A percentile compares a stretch with the other conserved stretches of the same genome.
phyloP scores from a whole-genome alignment of 78 protist genomes.

The Planoprotostelium fungivorum region DNA sequence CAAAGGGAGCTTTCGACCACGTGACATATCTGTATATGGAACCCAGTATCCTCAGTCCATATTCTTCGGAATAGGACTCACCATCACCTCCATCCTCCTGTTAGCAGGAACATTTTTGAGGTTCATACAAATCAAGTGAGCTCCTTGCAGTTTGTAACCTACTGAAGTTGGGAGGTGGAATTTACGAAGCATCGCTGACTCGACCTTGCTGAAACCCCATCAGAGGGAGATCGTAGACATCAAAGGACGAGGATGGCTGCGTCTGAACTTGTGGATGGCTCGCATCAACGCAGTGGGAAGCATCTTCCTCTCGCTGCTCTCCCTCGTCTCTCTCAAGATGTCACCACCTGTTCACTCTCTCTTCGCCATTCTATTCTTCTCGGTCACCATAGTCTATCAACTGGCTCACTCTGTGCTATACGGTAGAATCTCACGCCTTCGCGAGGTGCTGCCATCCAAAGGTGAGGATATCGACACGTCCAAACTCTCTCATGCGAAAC shows the following conservation, averaged over 20 bases:
- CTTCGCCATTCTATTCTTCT: not conserved
- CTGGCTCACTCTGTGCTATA: not conserved
- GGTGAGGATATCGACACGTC: not conserved
- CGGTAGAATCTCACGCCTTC: not conserved
- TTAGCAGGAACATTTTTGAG: not conserved
- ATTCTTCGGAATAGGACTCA: not conserved
- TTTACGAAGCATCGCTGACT: not conserved
- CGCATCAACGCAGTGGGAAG: not conserved
- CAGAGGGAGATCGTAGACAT: not conserved
- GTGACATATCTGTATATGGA: not conserved
- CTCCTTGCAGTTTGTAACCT: not conserved
- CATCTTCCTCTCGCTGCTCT: not conserved
- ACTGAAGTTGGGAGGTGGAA: not conserved
- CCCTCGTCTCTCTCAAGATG: not conserved
- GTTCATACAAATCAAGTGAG: not conserved
- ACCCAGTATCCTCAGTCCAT: not conserved
- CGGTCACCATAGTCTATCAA: not conserved
- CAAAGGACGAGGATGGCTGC: not conserved
- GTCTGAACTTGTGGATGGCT: not conserved
- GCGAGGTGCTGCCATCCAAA: not conserved
- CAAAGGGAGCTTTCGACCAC: not conserved
- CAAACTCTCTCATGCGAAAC: not conserved
- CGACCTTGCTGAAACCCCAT: not conserved
- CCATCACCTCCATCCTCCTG: not conserved
- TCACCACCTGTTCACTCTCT: not conserved